phyloP scores from a whole-genome alignment of 1,284 basidiomycete genomes.

The Ganoderma lucidum region DNA sequence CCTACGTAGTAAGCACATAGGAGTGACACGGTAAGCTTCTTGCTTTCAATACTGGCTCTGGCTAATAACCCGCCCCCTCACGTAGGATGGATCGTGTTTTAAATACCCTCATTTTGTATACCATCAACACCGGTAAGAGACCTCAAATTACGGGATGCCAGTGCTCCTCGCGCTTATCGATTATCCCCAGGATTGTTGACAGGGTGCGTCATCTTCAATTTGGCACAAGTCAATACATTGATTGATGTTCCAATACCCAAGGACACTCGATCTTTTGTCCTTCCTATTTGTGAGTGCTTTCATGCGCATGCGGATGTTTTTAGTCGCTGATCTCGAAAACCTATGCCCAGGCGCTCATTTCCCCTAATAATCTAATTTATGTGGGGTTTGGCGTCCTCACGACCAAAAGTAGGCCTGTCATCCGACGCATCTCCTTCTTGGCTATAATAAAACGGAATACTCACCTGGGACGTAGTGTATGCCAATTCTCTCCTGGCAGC shows the following conservation, averaged over 20 bases:
- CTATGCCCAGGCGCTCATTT: constrained; percentile 13
- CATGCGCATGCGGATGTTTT: not conserved
- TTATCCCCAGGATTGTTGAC: constrained; percentile 14
- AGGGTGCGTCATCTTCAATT: constrained; percentile 2
- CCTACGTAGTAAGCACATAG: constrained; percentile 5
- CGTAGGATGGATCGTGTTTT: constrained; percentile 19
- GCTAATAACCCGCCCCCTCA: not conserved
- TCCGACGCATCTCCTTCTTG: too few species aligned
- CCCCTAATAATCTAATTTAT: constrained; percentile 18
- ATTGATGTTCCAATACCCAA: not conserved
- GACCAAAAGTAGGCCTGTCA: constrained; percentile 12
- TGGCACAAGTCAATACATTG: too few species aligned
- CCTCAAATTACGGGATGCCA: too few species aligned
- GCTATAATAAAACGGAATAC: not conserved
- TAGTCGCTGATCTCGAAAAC: not conserved
- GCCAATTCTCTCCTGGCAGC: constrained; percentile 26
- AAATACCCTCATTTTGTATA: constrained; percentile 18
- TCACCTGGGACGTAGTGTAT: constrained; percentile 16
- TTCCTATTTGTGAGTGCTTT: constrained; percentile 16
- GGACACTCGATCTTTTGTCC: constrained; percentile 10
- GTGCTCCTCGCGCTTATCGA: not conserved
- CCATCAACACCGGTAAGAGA: constrained; percentile 22
- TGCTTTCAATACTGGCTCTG: not conserved
- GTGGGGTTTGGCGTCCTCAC: constrained; percentile 16
- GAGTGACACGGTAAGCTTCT: constrained; percentile 11